Evolutionary conservation across 768 basidiomycete genomes (phyloP).

Genomic region (Rhodotorula babjevae): DNA sequence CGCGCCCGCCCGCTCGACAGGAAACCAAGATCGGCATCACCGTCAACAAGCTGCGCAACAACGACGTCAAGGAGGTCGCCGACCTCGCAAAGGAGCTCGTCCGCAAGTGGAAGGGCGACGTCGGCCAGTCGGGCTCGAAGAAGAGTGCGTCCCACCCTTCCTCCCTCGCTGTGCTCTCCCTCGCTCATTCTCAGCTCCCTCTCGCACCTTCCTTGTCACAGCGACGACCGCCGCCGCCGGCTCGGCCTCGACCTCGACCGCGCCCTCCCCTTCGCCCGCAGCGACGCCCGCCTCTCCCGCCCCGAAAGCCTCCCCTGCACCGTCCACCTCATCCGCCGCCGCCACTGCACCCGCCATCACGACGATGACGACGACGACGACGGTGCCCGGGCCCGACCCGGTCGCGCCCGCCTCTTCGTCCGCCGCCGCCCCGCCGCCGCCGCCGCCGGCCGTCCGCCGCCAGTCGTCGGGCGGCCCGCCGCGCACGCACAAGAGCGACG

Average conservation of each 20-base stretch:
- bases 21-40: constrained; percentile 90
- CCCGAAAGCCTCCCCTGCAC: constrained; percentile 19
- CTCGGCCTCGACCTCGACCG: constrained; percentile 10
- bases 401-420: constrained; percentile 37
- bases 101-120: constrained; percentile 80
- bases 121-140: constrained; percentile 56
- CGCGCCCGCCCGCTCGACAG: constrained; percentile 49
- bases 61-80: constrained; percentile 65
- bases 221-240: not conserved
- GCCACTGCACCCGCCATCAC: not conserved
- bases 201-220: too few relatives aligned
- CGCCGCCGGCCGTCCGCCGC: constrained; percentile 2
- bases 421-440: constrained; percentile 22
- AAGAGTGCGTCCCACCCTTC: constrained; percentile 2
- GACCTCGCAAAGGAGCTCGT: constrained; percentile 86
- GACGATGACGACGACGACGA: constrained; percentile 5
- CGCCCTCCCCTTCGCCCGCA: constrained; percentile 35
- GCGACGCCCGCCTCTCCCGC: constrained; percentile 30
- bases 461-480: constrained; percentile 26
- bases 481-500: constrained; percentile 31
- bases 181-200: not conserved
- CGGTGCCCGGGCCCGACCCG: constrained; percentile 1
- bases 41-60: constrained; percentile 78
- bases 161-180: too few relatives aligned
- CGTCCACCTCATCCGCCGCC: not conserved